A percentile compares a stretch with the other conserved stretches of the same genome.
Conservation (phyloP, 2,329 filamentous ascomycete species). For the Penicillium sp. region DNA sequence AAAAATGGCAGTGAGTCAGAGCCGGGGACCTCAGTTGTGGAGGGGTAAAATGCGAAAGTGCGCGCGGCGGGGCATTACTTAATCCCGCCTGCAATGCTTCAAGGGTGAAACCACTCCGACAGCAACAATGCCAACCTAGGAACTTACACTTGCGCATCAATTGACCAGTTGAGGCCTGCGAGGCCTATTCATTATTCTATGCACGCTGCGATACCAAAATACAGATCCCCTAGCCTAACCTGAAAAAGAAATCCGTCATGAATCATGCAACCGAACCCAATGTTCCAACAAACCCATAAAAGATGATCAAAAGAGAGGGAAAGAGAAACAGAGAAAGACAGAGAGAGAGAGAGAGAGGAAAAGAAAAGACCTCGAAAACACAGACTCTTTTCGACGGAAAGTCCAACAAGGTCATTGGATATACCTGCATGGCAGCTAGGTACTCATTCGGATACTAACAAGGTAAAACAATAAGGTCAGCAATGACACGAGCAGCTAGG, state of each 20-base stretch:
- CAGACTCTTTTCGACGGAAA: neutral
- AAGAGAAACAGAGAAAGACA: neutral
- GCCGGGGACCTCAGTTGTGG: slow-evolving; percentile 14
- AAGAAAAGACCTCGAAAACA: neutral
- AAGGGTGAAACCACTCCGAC: no score
- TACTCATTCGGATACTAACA: neutral
- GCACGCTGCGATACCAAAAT: slow-evolving; percentile 16
- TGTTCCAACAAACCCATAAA: slow-evolving; percentile 16
- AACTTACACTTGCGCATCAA: neutral
- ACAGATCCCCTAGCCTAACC: slow-evolving; percentile 15
- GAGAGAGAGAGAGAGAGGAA: neutral
- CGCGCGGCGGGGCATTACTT: slow-evolving; percentile 21
- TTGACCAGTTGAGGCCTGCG: neutral
- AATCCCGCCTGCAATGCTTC: slow-evolving; percentile 10
- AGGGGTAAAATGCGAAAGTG: slow-evolving; percentile 27
- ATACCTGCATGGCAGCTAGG: neutral
- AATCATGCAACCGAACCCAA: slow-evolving; percentile 21
- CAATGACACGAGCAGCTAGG: neutral
- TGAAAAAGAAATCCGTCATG: slow-evolving; percentile 8
- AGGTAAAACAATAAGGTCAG: neutral
- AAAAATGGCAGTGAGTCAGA: slow-evolving; percentile 21
- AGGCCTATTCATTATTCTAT: slow-evolving; percentile 26
- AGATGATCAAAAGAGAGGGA: no score
- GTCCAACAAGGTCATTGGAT: neutral
- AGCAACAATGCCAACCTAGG: no score